These are phyloP conservation scores for Aspergillus caelatus DNA, from an alignment of 2,329 filamentous ascomycete genomes.

Conservation along the genomic window DNA sequence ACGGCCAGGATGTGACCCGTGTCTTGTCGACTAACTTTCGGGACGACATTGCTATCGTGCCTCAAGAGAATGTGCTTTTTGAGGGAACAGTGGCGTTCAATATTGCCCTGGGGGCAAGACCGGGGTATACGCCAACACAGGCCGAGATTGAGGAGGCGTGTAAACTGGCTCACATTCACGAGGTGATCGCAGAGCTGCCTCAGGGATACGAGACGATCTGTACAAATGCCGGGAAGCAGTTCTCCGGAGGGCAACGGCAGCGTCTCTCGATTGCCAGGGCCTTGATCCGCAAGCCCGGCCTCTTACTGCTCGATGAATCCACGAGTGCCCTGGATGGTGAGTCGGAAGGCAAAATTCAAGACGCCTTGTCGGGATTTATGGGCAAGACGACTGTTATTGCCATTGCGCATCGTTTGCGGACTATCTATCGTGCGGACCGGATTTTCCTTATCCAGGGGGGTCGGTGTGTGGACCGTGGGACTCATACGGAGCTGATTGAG, in stretches of 20 bases:
- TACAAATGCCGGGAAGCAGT: conserved; percentile 55
- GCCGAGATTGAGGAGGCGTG: conserved; percentile 68
- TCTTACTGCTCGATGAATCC: conserved; percentile 62
- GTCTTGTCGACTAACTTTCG: conserved; percentile 42
- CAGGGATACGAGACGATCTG: conserved; percentile 65
- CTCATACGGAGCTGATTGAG: conserved; percentile 61
- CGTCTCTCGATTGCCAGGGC: conserved; percentile 61
- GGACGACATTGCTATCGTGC: conserved; percentile 48
- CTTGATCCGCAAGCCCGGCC: conserved; percentile 54
- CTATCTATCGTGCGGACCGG: conserved; percentile 69
- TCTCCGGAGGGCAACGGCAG: conserved; percentile 62
- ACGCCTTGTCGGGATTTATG: not conserved
- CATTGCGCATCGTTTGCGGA: conserved; percentile 44
- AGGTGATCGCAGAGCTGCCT: conserved; percentile 64
- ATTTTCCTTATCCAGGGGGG: conserved; percentile 77
- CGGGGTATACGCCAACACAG: conserved; percentile 57
- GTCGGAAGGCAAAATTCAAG: conserved; percentile 37
- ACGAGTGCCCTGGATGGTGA: conserved; percentile 61
- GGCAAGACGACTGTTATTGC: conserved; percentile 40
- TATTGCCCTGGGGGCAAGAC: conserved; percentile 48
- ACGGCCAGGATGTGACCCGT: conserved; percentile 50
- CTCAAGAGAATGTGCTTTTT: conserved; percentile 51
- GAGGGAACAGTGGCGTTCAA: conserved; percentile 52
- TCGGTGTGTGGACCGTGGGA: conserved; percentile 61
- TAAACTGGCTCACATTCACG: conserved; percentile 69